Conservation (phyloP, 169 alveolate species). For the Cyclospora cayetanensis region DNA sequence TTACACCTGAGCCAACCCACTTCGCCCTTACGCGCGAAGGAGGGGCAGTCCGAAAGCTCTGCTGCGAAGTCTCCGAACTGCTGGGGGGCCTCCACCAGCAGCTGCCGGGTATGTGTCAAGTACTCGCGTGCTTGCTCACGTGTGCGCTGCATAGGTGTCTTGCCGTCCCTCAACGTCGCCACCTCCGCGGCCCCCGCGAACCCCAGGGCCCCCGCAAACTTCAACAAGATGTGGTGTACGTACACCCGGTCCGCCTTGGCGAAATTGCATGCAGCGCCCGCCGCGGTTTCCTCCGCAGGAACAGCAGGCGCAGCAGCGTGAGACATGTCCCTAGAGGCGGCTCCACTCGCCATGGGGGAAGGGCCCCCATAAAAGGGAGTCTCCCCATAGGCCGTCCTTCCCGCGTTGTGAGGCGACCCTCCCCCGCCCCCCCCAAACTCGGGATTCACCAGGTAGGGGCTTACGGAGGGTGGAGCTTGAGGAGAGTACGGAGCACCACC, state of each 20-base stretch:
- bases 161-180: neutral
- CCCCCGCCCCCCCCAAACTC: no score
- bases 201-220: neutral
- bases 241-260: neutral
- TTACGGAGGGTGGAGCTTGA: neutral
- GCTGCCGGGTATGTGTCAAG: neutral
- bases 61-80: conserved; percentile 49
- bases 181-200: neutral
- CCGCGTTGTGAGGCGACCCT: no score
- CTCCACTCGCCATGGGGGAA: no score
- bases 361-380: no score
- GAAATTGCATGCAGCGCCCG: no score
- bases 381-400: no score
- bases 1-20: neutral
- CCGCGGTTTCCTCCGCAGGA: no score
- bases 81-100: neutral
- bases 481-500: neutral
- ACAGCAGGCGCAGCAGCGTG: no score
- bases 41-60: conserved; percentile 55
- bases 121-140: neutral
- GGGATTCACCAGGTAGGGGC: neutral
- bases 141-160: neutral
- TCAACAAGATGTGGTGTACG: neutral
- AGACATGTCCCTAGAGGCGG: no score
- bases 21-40: neutral